A percentile compares a stretch with the other conserved stretches of the same genome.
phyloP scores from a whole-genome alignment of 345 rosid species.

The Brassica napus region DNA sequence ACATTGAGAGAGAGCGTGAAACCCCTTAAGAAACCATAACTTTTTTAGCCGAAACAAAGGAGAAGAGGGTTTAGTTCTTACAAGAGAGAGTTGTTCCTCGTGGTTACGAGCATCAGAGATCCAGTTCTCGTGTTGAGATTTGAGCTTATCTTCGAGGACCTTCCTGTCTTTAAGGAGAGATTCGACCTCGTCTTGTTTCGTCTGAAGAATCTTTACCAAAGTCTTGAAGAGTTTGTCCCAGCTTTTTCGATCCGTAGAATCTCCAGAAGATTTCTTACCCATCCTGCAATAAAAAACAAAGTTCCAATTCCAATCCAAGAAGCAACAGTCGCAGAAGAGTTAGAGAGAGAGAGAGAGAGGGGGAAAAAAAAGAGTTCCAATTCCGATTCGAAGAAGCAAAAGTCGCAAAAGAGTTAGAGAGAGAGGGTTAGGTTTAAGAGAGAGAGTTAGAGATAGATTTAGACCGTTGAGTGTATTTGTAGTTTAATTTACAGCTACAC shows the following conservation, averaged over 20 bases:
- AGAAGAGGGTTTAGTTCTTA: constrained; percentile 23
- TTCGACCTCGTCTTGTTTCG: constrained; percentile 67
- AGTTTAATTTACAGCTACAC: not conserved
- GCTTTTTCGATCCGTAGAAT: constrained; percentile 49
- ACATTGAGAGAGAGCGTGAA: constrained; percentile 22
- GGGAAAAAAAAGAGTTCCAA: not conserved
- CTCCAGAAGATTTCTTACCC: constrained; percentile 33
- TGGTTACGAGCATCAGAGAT: constrained; percentile 48
- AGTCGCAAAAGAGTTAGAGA: not conserved
- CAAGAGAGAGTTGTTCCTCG: constrained; percentile 58
- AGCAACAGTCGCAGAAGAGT: constrained; percentile 5
- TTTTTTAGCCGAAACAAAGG: constrained; percentile 13
- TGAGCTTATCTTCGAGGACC: constrained; percentile 55
- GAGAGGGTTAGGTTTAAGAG: not conserved
- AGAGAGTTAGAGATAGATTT: constrained; percentile 23
- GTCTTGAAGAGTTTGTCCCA: constrained; percentile 60
- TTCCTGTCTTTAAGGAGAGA: constrained; percentile 60
- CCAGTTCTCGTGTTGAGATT: constrained; percentile 49
- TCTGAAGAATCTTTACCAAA: constrained; percentile 51
- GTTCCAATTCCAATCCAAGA: constrained; percentile 13
- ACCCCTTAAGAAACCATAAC: constrained; percentile 42
- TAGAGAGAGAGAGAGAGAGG: not conserved
- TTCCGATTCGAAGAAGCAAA: constrained; percentile 13
- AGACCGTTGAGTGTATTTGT: constrained; percentile 28
- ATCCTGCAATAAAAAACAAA: constrained; percentile 16